Evolutionary conservation across 805 yeast genomes (phyloP).

Genomic region (Candida oleophila): DNA sequence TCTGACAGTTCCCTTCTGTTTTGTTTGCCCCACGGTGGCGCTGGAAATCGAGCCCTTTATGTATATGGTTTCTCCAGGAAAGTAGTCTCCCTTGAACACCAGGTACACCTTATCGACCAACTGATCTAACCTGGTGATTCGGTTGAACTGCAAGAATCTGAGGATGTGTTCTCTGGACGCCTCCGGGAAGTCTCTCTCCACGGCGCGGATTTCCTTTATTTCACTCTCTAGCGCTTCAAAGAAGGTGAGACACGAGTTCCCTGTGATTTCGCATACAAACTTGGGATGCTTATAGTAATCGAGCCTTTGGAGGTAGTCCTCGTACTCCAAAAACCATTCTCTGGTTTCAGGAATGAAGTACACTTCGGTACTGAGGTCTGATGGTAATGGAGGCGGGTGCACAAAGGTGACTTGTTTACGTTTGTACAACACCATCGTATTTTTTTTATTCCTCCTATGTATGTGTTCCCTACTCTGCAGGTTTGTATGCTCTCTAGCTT

Average conservation of each 20-base stretch:
- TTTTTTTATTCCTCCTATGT: neutral
- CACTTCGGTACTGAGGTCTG: conserved; percentile 58
- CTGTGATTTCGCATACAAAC: conserved; percentile 95
- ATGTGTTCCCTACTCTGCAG: neutral
- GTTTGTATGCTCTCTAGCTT: neutral
- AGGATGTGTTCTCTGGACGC: conserved; percentile 91
- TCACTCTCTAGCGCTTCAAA: conserved; percentile 87
- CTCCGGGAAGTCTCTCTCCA: conserved; percentile 85
- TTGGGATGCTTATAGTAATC: conserved; percentile 73
- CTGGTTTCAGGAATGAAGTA: conserved; percentile 83
- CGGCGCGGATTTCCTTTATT: conserved; percentile 50
- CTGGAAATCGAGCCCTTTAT: conserved; percentile 40
- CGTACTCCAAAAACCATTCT: conserved; percentile 83
- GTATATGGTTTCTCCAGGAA: conserved; percentile 84
- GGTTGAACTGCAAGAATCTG: conserved; percentile 76
- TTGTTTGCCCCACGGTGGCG: conserved; percentile 14
- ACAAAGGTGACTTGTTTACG: conserved; percentile 65
- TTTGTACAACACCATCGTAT: conserved; percentile 68
- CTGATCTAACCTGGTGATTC: conserved; percentile 77
- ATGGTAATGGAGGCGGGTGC: conserved; percentile 57
- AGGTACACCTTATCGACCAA: conserved; percentile 85
- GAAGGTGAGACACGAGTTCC: conserved; percentile 85
- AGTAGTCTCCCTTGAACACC: conserved; percentile 76
- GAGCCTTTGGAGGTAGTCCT: conserved; percentile 67
- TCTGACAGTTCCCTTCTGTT: conserved; percentile 62